Conservation (phyloP, 1,284 basidiomycete genomes). For the Neolentinus lepideus region DNA sequence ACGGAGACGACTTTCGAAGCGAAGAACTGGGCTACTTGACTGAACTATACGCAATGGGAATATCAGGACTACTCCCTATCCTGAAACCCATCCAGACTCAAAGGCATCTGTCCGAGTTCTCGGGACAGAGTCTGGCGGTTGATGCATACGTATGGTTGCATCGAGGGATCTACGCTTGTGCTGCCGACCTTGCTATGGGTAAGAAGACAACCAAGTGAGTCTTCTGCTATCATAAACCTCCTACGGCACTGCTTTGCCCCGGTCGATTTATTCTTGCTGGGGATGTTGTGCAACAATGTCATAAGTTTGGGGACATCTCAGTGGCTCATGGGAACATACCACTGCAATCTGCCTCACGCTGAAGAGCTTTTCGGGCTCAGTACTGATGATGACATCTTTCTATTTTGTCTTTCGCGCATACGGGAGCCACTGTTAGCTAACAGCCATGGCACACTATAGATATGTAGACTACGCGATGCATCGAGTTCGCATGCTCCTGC, state of each 20-base stretch:
- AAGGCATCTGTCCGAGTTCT: slow-evolving; percentile 74
- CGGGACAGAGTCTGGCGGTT: slow-evolving; percentile 76
- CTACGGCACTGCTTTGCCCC: too few species aligned
- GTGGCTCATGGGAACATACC: too few species aligned
- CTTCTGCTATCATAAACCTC: too few species aligned
- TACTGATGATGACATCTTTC: not conserved
- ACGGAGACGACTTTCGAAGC: too few species aligned
- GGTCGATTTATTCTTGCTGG: too few species aligned
- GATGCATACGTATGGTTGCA: slow-evolving; percentile 99
- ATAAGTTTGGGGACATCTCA: too few species aligned
- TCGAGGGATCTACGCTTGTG: slow-evolving; percentile 87
- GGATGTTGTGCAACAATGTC: too few species aligned
- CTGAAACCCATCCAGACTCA: slow-evolving; percentile 86
- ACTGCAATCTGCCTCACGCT: too few species aligned
- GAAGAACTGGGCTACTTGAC: not conserved
- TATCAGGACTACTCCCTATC: slow-evolving; percentile 87
- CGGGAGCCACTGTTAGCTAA: not conserved
- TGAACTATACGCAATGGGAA: slow-evolving; percentile 62
- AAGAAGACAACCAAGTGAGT: slow-evolving; percentile 77
- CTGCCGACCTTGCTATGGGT: slow-evolving; percentile 85
- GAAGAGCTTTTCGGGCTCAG: too few species aligned
- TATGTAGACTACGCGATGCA: slow-evolving; percentile 98
- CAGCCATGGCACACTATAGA: slow-evolving; percentile 30
- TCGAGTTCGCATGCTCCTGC: slow-evolving; percentile 78
- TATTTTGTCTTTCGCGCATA: slow-evolving; percentile 2